Evolutionary conservation across 768 basidiomycete species (phyloP).

Genomic region (Tulasnella sp.): DNA sequence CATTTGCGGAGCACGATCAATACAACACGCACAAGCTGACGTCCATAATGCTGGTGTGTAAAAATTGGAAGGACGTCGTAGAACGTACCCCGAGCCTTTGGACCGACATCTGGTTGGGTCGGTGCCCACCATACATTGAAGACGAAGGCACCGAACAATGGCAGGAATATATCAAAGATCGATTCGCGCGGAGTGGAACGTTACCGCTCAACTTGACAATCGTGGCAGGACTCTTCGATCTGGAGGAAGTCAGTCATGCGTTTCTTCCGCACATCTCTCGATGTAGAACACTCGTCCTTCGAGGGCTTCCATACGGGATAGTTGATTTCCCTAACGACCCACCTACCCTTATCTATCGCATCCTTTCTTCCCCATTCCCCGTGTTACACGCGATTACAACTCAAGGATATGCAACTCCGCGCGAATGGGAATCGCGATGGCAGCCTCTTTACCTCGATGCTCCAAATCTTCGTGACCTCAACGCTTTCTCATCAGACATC

Average conservation of each 20-base stretch:
- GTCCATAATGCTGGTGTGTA: neutral
- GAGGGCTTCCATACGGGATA: neutral
- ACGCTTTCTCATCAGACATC: neutral
- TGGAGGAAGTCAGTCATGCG: neutral
- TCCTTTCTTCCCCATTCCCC: neutral
- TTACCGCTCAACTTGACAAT: neutral
- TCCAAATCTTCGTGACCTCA: neutral
- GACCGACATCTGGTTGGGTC: neutral
- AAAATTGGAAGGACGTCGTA: neutral
- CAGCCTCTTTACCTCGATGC: neutral
- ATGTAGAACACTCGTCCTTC: neutral
- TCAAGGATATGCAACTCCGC: neutral
- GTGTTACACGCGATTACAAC: neutral
- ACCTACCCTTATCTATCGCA: neutral
- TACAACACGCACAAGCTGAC: neutral
- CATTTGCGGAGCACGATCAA: neutral
- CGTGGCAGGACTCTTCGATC: neutral
- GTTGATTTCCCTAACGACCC: neutral
- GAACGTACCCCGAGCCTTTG: neutral
- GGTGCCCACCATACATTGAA: neutral
- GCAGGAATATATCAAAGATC: neutral
- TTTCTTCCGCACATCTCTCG: neutral
- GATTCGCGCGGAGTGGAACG: neutral
- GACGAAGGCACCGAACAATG: neutral
- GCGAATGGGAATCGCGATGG: rapidly evolving